phyloP scores from a whole-genome alignment of 345 rosid genomes.

The Citrus reticulata region DNA sequence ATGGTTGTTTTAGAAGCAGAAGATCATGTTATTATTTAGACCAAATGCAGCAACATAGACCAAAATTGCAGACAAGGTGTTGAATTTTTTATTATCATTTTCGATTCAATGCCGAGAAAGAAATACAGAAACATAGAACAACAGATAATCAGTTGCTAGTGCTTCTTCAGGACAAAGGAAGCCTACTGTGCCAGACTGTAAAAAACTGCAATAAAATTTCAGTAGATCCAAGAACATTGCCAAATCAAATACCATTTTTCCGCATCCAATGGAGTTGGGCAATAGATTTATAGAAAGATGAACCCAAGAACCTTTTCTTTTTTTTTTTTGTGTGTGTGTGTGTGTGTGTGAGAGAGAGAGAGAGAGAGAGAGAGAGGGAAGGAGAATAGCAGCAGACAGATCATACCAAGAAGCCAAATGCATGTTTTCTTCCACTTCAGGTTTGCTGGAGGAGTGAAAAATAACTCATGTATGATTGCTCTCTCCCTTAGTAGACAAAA shows the following conservation, averaged over 20 bases:
- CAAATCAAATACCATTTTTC: not conserved
- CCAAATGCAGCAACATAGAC: not conserved
- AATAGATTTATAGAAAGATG: not conserved
- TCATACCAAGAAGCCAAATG: not conserved
- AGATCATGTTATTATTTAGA: not conserved
- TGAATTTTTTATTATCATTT: not conserved
- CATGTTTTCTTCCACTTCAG: not conserved
- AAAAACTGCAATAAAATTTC: not conserved
- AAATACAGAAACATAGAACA: not conserved
- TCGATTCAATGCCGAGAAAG: not conserved
- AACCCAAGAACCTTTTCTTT: too few relatives aligned
- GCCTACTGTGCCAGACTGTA: not conserved
- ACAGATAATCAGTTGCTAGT: not conserved
- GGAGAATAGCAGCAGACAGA: not conserved
- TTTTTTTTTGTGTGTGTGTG: too few relatives aligned
- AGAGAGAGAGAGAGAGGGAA: not conserved
- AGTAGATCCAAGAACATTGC: not conserved
- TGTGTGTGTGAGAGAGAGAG: not conserved
- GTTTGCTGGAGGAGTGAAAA: not conserved
- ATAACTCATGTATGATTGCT: not conserved
- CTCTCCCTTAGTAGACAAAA: not conserved
- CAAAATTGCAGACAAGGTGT: not conserved
- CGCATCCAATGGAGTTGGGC: not conserved
- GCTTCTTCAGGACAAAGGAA: not conserved
- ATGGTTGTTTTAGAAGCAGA: not conserved